Conservation (phyloP, 345 rosid species). For the Eucalyptus cloeziana region DNA sequence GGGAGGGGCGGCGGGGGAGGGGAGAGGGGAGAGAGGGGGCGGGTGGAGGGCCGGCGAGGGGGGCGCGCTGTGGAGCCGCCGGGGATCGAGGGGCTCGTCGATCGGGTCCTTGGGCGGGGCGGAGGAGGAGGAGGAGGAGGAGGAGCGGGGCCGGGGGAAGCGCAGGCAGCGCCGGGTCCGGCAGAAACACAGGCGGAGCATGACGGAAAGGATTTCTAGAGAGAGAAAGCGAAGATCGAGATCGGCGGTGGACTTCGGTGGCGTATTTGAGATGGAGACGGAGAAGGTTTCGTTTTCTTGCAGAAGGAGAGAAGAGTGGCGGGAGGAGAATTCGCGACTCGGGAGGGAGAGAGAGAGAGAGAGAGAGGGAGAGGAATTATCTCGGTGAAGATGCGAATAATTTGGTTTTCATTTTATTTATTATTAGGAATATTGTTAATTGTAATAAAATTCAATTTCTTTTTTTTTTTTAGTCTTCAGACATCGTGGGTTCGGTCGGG, state of each 20-base stretch:
- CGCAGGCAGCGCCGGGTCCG: constrained; percentile 16
- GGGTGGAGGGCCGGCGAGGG: constrained; percentile 11
- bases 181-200: constrained; percentile 39
- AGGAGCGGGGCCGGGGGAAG: constrained; percentile 15
- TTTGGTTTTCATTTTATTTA: background rate
- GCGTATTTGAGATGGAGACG: background rate
- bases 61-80: background rate
- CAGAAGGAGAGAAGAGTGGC: background rate
- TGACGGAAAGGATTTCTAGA: background rate
- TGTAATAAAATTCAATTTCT: background rate
- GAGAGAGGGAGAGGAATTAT: background rate
- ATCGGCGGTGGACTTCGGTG: background rate
- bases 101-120: background rate
- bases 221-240: background rate
- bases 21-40: constrained; percentile 14
- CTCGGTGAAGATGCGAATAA: background rate
- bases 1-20: background rate
- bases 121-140: constrained; percentile 13
- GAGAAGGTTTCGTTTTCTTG: background rate
- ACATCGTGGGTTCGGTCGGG: background rate
- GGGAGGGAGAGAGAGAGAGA: background rate
- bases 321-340: background rate
- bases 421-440: background rate
- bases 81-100: constrained; percentile 7
- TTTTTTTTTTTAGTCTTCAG: background rate